Conservation (phyloP, 2,329 filamentous ascomycete species). For the Talaromyces marneffei region DNA sequence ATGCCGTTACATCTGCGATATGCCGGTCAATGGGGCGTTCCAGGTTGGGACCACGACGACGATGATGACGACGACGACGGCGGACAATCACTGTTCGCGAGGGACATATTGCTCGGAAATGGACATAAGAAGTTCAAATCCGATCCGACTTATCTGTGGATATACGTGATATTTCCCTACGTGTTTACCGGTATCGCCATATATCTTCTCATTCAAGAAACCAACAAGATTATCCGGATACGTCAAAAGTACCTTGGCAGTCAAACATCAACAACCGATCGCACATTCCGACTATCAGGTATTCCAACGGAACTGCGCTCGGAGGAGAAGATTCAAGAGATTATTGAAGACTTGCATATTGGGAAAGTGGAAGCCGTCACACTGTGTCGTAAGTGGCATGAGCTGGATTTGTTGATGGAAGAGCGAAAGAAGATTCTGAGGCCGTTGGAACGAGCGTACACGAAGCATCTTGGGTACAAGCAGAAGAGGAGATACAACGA, state of each 20-base stretch:
- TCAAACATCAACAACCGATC: constrained; percentile 91
- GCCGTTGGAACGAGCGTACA: constrained; percentile 78
- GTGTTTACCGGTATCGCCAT: constrained; percentile 78
- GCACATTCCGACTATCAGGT: constrained; percentile 84
- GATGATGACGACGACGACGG: constrained; percentile 26
- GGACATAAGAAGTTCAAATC: constrained; percentile 24
- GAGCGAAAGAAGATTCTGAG: constrained; percentile 61
- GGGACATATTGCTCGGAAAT: background rate
- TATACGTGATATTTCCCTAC: constrained; percentile 91
- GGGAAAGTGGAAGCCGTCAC: constrained; percentile 85
- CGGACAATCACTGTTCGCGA: background rate
- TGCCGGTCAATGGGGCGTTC: constrained; percentile 38
- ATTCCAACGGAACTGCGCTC: constrained; percentile 74
- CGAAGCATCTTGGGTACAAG: constrained; percentile 61
- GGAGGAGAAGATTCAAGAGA: constrained; percentile 75
- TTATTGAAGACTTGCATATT: constrained; percentile 82
- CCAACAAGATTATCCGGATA: constrained; percentile 74
- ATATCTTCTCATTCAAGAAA: constrained; percentile 77
- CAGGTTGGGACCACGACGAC: constrained; percentile 33
- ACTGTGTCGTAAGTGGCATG: constrained; percentile 79
- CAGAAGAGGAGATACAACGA: constrained; percentile 42
- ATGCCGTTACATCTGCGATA: constrained; percentile 77
- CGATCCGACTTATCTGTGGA: constrained; percentile 66
- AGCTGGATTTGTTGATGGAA: constrained; percentile 68
- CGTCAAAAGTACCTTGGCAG: constrained; percentile 87